These are phyloP conservation scores for Amphirosellinia nigrospora DNA, from an alignment of 495 filamentous ascomycete species.

Conservation along the genomic window DNA sequence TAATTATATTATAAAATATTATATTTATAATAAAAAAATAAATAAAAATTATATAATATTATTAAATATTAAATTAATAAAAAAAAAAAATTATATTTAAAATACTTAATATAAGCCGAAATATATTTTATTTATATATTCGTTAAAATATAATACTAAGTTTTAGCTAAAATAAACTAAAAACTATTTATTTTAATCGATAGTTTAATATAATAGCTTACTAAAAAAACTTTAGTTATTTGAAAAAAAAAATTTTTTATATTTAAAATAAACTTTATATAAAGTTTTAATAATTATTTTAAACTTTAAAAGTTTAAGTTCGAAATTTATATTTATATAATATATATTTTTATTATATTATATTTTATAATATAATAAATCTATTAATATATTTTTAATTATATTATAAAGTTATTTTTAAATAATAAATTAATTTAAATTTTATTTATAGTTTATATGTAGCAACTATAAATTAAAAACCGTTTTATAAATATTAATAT, in stretches of 20 bases:
- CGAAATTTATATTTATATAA: neutral
- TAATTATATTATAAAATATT: no score
- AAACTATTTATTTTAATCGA: neutral
- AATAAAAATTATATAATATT: no score
- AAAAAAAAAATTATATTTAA: no score
- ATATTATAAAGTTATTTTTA: conserved; percentile 8
- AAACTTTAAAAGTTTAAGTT: conserved; percentile 2
- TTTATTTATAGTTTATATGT: conserved; percentile 2
- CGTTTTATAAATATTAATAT: neutral
- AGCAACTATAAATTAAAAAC: neutral
- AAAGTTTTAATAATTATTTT: no score
- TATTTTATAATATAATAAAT: conserved; percentile 1
- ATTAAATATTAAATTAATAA: no score
- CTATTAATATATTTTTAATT: neutral
- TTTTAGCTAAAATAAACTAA: no score
- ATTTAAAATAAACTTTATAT: neutral
- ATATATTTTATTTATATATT: no score
- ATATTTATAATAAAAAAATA: no score
- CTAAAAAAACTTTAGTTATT: neutral
- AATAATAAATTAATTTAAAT: neutral
- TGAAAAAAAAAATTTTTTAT: neutral
- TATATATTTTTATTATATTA: conserved; percentile 3
- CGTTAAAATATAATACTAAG: no score
- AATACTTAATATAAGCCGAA: no score
- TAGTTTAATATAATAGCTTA: neutral